Conservation (phyloP, 106 monocot species). For the Dioscorea alata region DNA sequence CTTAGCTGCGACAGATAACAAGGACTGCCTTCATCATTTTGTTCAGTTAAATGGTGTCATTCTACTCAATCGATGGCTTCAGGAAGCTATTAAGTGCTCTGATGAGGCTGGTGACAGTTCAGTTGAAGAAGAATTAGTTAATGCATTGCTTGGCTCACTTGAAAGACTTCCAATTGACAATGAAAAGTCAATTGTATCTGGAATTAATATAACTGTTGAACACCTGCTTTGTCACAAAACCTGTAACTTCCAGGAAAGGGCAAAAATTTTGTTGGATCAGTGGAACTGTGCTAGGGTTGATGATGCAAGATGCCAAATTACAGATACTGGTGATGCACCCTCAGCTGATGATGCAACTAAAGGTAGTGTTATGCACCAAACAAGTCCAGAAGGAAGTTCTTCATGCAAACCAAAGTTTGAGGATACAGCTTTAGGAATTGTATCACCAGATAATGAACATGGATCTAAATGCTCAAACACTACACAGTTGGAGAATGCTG, state of each 20-base stretch:
- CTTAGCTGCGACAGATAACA: slow-evolving; percentile 53
- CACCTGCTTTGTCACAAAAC: slow-evolving; percentile 26
- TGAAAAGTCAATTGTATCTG: slow-evolving; percentile 31
- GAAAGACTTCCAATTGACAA: slow-evolving; percentile 43
- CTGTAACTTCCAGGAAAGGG: slow-evolving; percentile 33
- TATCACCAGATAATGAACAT: slow-evolving; percentile 8
- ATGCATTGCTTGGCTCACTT: slow-evolving; percentile 35
- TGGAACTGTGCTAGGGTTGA: slow-evolving; percentile 28
- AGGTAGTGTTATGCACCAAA: not conserved
- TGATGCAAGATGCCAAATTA: slow-evolving; percentile 6
- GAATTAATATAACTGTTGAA: slow-evolving; percentile 35
- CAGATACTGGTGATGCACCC: slow-evolving; percentile 1
- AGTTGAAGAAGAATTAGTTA: slow-evolving; percentile 55
- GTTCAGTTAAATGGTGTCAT: slow-evolving; percentile 58
- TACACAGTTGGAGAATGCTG: not conserved
- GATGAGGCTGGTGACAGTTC: slow-evolving; percentile 14
- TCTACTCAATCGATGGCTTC: slow-evolving; percentile 61
- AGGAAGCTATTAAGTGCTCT: slow-evolving; percentile 32
- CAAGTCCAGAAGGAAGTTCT: not conserved
- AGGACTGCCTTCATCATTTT: slow-evolving; percentile 63
- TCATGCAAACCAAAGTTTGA: slow-evolving; percentile 1
- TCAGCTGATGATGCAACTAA: slow-evolving; percentile 4
- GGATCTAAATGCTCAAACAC: slow-evolving; percentile 1
- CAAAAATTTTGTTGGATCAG: slow-evolving; percentile 40
- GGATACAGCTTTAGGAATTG: not conserved